Percentiles rank a stretch among this genome's conserved stretches.
These are phyloP conservation scores for Colletotrichum sp. DNA, from an alignment of 2,329 filamentous ascomycete species.

Conservation along the genomic window DNA sequence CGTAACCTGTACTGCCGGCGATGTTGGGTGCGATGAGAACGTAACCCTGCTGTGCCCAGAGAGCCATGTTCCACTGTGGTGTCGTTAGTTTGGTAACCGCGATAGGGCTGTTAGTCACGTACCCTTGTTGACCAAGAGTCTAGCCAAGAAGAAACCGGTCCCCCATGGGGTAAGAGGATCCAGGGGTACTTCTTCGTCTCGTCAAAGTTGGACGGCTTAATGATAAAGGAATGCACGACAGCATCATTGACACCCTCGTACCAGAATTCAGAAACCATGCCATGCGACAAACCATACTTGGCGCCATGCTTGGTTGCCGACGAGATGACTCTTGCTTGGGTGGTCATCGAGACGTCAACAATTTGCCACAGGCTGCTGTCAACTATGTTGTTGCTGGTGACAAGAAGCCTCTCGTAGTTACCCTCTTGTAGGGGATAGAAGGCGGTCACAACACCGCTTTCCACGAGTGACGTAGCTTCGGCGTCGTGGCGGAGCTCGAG, in stretches of 20 bases:
- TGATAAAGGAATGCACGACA: conserved; percentile 42
- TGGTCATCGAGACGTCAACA: conserved; percentile 26
- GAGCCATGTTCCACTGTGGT: conserved; percentile 54
- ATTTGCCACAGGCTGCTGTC: conserved; percentile 44
- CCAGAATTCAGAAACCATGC: conserved; percentile 46
- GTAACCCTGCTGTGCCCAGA: conserved; percentile 67
- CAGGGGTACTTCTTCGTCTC: conserved; percentile 40
- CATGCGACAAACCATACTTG: conserved; percentile 35
- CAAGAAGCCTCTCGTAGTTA: conserved; percentile 34
- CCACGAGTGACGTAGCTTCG: conserved; percentile 27
- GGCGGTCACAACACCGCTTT: conserved; percentile 29
- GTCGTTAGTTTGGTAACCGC: neutral
- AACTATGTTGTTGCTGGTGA: conserved; percentile 40
- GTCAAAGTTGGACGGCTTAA: conserved; percentile 43
- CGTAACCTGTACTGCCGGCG: conserved; percentile 63
- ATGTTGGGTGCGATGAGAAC: conserved; percentile 65
- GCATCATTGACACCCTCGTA: conserved; percentile 40
- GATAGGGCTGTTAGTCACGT: conserved; percentile 18
- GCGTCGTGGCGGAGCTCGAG: conserved; percentile 35
- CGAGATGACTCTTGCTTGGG: conserved; percentile 31
- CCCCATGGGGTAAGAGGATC: conserved; percentile 41
- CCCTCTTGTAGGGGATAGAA: conserved; percentile 31
- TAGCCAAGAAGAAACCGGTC: conserved; percentile 52
- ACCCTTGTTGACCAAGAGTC: conserved; percentile 56
- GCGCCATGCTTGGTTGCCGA: conserved; percentile 33